phyloP scores from a whole-genome alignment of 345 rosid species.

The Camelina neglecta region DNA sequence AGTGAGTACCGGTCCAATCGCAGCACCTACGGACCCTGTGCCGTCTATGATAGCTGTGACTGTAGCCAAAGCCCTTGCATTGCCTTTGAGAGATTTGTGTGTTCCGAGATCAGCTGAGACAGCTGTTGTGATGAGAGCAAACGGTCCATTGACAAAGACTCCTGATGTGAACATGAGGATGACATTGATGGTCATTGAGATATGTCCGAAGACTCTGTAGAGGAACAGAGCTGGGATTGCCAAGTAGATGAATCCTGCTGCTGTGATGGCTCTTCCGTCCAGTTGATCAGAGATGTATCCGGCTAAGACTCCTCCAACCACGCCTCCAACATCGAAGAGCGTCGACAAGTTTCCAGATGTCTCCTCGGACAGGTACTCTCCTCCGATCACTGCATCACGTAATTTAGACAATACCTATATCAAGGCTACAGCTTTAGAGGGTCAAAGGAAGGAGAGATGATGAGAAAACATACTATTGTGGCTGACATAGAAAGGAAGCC shows the following conservation, averaged over 20 bases:
- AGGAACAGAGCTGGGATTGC: constrained; percentile 90
- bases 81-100: constrained; percentile 86
- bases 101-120: constrained; percentile 97
- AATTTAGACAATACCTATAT: background rate
- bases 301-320: constrained; percentile 89
- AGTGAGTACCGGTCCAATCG: constrained; percentile 85
- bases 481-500: constrained; percentile 97
- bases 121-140: constrained; percentile 95
- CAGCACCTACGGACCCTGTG: constrained; percentile 96
- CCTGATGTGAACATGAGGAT: constrained; percentile 82
- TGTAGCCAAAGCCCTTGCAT: constrained; percentile 93
- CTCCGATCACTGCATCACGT: constrained; percentile 71
- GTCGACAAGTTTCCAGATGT: constrained; percentile 89
- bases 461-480: constrained; percentile 66
- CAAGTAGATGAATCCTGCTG: constrained; percentile 88
- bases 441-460: background rate
- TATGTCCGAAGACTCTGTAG: constrained; percentile 74
- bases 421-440: background rate
- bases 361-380: constrained; percentile 73
- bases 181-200: constrained; percentile 67
- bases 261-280: constrained; percentile 87
- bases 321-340: constrained; percentile 90
- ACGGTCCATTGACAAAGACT: constrained; percentile 86
- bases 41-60: constrained; percentile 96
- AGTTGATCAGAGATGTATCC: constrained; percentile 87